Percentiles rank a stretch among this genome's conserved stretches.
These are phyloP conservation scores for Pichia thaimueangensis DNA, from an alignment of 805 yeast species.

Conservation along the genomic window DNA sequence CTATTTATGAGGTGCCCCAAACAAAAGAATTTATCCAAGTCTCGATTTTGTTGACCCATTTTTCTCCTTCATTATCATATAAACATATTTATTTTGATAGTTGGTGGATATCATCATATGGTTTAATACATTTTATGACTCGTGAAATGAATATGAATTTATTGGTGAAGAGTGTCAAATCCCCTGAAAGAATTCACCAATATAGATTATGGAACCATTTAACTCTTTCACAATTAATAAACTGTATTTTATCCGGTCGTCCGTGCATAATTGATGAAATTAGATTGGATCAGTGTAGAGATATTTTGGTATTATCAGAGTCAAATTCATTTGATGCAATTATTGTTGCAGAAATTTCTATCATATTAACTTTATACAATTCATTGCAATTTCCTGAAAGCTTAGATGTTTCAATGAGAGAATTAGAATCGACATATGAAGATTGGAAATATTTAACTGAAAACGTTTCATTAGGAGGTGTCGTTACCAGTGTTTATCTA, in stretches of 20 bases:
- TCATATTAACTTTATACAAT: slow-evolving; percentile 52
- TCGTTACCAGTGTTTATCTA: slow-evolving; percentile 15
- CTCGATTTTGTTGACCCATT: slow-evolving; percentile 52
- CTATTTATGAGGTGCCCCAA: slow-evolving; percentile 38
- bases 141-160: slow-evolving; percentile 34
- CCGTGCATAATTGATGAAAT: slow-evolving; percentile 60
- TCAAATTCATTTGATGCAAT: slow-evolving; percentile 71
- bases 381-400: slow-evolving; percentile 40
- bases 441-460: slow-evolving; percentile 25
- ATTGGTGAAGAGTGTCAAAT: slow-evolving; percentile 19
- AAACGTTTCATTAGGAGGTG: slow-evolving; percentile 15
- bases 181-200: slow-evolving; percentile 33
- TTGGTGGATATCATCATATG: slow-evolving; percentile 62
- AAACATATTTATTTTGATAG: slow-evolving; percentile 52
- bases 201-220: slow-evolving; percentile 67
- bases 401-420: slow-evolving; percentile 19
- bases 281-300: slow-evolving; percentile 51
- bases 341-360: slow-evolving; percentile 64
- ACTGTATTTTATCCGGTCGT: slow-evolving; percentile 60
- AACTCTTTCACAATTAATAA: slow-evolving; percentile 53
- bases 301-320: slow-evolving; percentile 49
- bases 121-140: slow-evolving; percentile 55
- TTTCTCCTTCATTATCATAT: slow-evolving; percentile 52
- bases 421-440: slow-evolving; percentile 18
- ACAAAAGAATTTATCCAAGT: slow-evolving; percentile 53